phyloP scores from a whole-genome alignment of 257 asterid species.

The Thymus mandschuricus region DNA sequence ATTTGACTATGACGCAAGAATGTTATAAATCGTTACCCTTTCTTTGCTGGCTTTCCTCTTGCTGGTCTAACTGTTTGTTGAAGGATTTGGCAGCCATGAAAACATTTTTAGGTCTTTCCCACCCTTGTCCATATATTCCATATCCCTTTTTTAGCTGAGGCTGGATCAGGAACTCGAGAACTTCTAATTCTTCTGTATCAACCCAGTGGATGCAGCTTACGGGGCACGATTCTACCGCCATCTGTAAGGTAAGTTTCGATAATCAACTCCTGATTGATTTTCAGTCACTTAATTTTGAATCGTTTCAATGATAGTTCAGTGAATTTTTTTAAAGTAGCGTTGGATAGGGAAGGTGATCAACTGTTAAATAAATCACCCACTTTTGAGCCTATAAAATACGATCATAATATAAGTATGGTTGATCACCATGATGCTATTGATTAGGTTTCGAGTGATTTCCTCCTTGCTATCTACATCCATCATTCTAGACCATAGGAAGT shows the following conservation, averaged over 20 bases:
- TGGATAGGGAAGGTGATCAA: too few species aligned
- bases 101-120: constrained; percentile 67
- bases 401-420: not conserved
- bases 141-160: constrained; percentile 58
- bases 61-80: constrained; percentile 36
- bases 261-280: not conserved
- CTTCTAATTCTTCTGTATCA: constrained; percentile 49
- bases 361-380: too few species aligned
- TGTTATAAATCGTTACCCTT: constrained; percentile 29
- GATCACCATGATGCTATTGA: not conserved
- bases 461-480: too few species aligned
- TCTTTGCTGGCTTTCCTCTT: constrained; percentile 31
- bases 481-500: too few species aligned
- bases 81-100: constrained; percentile 65
- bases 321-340: too few species aligned
- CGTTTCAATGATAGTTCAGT: too few species aligned
- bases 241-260: constrained; percentile 32
- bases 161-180: constrained; percentile 50
- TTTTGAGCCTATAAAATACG: not conserved
- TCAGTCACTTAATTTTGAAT: too few species aligned
- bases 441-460: not conserved
- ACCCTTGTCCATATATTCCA: constrained; percentile 70
- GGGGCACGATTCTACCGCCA: constrained; percentile 62
- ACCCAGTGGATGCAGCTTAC: constrained; percentile 76
- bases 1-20: not conserved